Evolutionary conservation across 2,329 filamentous ascomycete species (phyloP).

Genomic region (Colletotrichum sp.): DNA sequence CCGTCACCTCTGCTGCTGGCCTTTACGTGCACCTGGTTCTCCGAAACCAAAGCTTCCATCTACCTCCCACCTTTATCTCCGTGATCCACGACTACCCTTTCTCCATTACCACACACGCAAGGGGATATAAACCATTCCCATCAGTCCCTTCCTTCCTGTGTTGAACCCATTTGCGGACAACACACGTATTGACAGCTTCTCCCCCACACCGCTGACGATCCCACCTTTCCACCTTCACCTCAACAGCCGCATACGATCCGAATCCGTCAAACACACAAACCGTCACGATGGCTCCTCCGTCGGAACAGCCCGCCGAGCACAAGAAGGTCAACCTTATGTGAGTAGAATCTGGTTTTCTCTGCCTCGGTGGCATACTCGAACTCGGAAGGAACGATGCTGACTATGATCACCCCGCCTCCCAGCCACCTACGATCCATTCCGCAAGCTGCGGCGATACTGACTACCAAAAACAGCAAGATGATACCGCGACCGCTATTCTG

Average conservation of each 20-base stretch:
- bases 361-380: background rate
- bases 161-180: background rate
- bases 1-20: constrained; percentile 15
- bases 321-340: constrained; percentile 88
- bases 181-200: constrained; percentile 2
- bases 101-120: background rate
- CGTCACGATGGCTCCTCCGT: constrained; percentile 73
- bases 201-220: constrained; percentile 14
- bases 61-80: constrained; percentile 17
- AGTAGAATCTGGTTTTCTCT: constrained; percentile 36
- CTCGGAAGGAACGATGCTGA: constrained; percentile 38
- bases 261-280: constrained; percentile 15
- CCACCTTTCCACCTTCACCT: constrained; percentile 3
- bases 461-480: constrained; percentile 70
- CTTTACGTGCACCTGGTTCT: constrained; percentile 9
- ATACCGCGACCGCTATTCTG: constrained; percentile 92
- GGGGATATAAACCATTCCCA: background rate
- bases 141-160: background rate
- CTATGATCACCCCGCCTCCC: constrained; percentile 24
- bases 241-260: background rate
- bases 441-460: constrained; percentile 34
- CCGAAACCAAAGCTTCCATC: constrained; percentile 12
- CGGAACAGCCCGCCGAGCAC: constrained; percentile 51
- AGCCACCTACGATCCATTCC: constrained; percentile 15
- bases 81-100: constrained; percentile 12